Evolutionary conservation across 2,329 filamentous ascomycete species (phyloP).

Genomic region (Colletotrichum endophyticum): DNA sequence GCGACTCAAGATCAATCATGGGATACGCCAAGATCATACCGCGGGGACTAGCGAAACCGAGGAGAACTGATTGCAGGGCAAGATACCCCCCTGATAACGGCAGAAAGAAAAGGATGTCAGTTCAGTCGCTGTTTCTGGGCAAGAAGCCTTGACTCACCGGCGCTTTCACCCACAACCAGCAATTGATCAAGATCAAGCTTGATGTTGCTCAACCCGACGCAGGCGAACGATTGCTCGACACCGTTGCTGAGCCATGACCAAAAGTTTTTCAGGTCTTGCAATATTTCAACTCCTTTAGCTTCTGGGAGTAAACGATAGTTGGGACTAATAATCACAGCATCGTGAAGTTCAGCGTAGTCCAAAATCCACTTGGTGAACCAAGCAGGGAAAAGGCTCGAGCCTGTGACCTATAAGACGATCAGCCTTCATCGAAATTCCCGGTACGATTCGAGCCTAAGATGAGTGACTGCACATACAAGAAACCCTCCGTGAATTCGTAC

Average conservation of each 20-base stretch:
- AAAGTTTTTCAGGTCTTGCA: background rate
- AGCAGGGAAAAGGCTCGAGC: background rate
- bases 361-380: background rate
- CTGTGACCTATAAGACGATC: background rate
- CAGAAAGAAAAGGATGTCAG: background rate
- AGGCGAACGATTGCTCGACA: background rate
- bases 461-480: background rate
- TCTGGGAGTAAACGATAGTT: background rate
- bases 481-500: background rate
- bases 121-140: background rate
- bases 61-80: background rate
- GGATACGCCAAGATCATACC: background rate
- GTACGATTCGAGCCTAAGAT: background rate
- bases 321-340: background rate
- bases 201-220: background rate
- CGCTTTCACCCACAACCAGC: background rate
- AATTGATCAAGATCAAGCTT: background rate
- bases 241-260: background rate
- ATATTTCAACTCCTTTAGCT: background rate
- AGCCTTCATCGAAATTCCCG: no score
- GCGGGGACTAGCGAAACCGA: background rate
- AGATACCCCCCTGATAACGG: background rate
- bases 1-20: background rate
- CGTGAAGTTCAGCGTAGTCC: background rate
- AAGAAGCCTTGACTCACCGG: background rate